Conservation (phyloP, 257 asterid genomes). For the Striga asiatica region DNA sequence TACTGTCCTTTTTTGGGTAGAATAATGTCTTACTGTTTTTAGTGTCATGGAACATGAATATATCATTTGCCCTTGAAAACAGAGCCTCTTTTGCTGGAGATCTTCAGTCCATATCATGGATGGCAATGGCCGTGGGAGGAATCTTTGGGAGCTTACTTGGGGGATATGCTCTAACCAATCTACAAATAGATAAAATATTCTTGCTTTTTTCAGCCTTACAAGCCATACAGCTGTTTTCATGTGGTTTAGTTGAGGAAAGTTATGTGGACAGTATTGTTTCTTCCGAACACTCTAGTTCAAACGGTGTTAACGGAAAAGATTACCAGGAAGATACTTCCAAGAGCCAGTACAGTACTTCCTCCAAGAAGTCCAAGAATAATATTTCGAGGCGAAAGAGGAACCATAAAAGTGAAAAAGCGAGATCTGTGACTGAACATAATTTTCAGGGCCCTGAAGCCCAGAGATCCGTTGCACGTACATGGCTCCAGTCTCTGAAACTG, state of each 20-base stretch:
- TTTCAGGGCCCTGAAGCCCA: slow-evolving; percentile 24
- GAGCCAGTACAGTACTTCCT: slow-evolving; percentile 14
- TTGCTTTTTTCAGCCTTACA: slow-evolving; percentile 65
- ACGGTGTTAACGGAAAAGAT: slow-evolving; percentile 27
- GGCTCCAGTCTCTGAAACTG: slow-evolving; percentile 53
- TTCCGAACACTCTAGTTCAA: slow-evolving; percentile 25
- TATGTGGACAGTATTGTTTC: slow-evolving; percentile 23
- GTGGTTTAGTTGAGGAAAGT: slow-evolving; percentile 67
- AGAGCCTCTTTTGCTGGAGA: slow-evolving; percentile 96
- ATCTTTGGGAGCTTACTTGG: slow-evolving; percentile 86
- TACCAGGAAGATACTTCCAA: slow-evolving; percentile 20
- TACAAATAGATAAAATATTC: slow-evolving; percentile 53
- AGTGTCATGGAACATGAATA: slow-evolving; percentile 11
- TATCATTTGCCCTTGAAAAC: slow-evolving; percentile 22
- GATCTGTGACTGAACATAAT: slow-evolving; percentile 15
- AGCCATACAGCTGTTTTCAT: slow-evolving; percentile 69
- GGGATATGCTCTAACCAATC: slow-evolving; percentile 60
- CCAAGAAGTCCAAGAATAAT: slow-evolving; percentile 25
- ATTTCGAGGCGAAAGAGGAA: slow-evolving; percentile 54
- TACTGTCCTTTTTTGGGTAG: too few species aligned
- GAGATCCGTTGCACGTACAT: slow-evolving; percentile 29
- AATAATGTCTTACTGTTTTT: background rate
- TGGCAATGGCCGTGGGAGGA: slow-evolving; percentile 98
- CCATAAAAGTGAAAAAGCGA: slow-evolving; percentile 34
- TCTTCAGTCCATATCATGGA: slow-evolving; percentile 95